Conservation (phyloP, 768 basidiomycete genomes). For the Leccinum longicurvipes region DNA sequence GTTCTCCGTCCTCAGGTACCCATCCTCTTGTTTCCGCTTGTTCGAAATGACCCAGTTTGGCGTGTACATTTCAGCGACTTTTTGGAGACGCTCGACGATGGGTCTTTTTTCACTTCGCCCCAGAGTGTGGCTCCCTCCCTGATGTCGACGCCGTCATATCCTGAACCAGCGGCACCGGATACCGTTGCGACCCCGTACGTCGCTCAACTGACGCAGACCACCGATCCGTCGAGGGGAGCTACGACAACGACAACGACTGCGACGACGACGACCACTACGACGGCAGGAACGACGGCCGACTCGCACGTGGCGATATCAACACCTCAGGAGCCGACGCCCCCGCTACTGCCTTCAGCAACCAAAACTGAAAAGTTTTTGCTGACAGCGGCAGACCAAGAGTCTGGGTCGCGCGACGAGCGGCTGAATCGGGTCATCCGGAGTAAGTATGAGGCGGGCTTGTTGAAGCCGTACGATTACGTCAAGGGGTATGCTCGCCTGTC, state of each 20-base stretch:
- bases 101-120: constrained; percentile 70
- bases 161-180: constrained; percentile 7
- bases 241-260: neutral
- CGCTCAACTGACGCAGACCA: constrained; percentile 7
- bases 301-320: constrained; percentile 6
- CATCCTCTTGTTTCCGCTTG: neutral
- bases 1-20: constrained; percentile 74
- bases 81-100: constrained; percentile 69
- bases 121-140: constrained; percentile 47
- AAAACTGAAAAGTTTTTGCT: constrained; percentile 71
- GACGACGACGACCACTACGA: neutral
- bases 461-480: constrained; percentile 96
- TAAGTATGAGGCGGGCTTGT: constrained; percentile 93
- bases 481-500: constrained; percentile 90
- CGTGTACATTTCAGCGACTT: neutral
- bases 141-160: constrained; percentile 31
- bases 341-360: constrained; percentile 66
- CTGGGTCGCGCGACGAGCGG: constrained; percentile 87
- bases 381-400: constrained; percentile 92
- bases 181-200: constrained; percentile 14
- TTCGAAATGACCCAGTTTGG: neutral
- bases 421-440: constrained; percentile 87
- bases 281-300: constrained; percentile 22
- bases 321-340: constrained; percentile 38
- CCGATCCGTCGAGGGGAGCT: constrained; percentile 22